Percentiles rank a stretch among this genome's conserved stretches.
Conservation (phyloP, 352 stramenopile species). For the Phytopythium litorale region DNA sequence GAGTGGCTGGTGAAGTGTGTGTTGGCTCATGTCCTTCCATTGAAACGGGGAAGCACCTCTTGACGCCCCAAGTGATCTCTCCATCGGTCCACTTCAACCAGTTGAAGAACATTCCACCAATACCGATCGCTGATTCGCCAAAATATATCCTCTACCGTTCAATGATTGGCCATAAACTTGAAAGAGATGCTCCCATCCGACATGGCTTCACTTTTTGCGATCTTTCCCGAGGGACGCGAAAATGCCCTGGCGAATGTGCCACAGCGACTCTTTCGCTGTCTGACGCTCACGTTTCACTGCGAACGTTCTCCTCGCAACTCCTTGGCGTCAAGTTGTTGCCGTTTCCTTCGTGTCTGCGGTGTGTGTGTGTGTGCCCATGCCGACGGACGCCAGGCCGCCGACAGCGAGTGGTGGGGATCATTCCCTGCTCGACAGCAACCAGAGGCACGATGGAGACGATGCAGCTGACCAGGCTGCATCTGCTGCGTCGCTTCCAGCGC, state of each 20-base stretch:
- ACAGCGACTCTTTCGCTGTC: not conserved
- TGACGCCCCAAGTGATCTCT: too few relatives aligned
- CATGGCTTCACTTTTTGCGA: conserved; percentile 1
- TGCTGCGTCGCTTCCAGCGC: not conserved
- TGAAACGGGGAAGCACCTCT: too few relatives aligned
- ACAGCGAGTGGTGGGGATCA: not conserved
- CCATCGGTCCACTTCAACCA: not conserved
- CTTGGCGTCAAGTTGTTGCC: too few relatives aligned
- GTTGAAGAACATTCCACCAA: not conserved
- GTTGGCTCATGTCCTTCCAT: too few relatives aligned
- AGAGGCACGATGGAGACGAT: not conserved
- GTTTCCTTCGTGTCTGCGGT: too few relatives aligned
- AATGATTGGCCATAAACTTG: not conserved
- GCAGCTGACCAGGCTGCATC: not conserved
- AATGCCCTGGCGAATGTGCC: not conserved
- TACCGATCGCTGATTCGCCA: not conserved
- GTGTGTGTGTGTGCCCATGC: not conserved
- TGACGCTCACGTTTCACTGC: not conserved
- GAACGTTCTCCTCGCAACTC: not conserved
- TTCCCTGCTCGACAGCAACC: not conserved
- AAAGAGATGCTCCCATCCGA: not conserved
- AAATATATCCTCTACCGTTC: not conserved
- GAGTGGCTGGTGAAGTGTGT: not conserved
- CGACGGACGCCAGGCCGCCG: not conserved
- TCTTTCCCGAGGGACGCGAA: conserved; percentile 2